Evolutionary conservation across 2,329 filamentous ascomycete species (phyloP).

Genomic region (Pseudopyricularia cyperi): DNA sequence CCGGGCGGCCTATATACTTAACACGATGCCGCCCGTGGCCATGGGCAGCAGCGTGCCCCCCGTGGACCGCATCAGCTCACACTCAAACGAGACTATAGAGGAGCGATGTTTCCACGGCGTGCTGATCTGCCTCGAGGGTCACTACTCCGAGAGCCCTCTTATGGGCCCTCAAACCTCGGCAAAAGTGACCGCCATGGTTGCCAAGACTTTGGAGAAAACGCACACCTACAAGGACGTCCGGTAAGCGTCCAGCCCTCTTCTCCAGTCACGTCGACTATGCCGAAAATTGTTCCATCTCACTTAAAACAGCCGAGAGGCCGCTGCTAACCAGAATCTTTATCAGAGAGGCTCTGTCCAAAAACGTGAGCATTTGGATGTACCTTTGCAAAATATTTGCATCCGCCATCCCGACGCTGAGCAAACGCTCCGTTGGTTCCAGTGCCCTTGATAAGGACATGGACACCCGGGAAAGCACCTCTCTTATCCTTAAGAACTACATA

Average conservation of each 20-base stretch:
- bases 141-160: slow-evolving; percentile 42
- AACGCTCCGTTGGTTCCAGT: slow-evolving; percentile 43
- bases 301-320: no score
- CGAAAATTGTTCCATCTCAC: neutral
- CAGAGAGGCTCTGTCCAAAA: slow-evolving; percentile 47
- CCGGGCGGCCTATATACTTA: no score
- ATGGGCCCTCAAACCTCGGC: slow-evolving; percentile 43
- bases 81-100: slow-evolving; percentile 39
- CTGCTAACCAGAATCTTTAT: neutral
- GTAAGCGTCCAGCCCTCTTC: slow-evolving; percentile 9
- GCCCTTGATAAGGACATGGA: slow-evolving; percentile 41
- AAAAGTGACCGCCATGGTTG: slow-evolving; percentile 43
- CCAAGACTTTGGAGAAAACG: slow-evolving; percentile 50
- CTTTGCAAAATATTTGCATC: slow-evolving; percentile 48
- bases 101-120: slow-evolving; percentile 49
- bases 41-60: slow-evolving; percentile 8
- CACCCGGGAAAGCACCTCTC: slow-evolving; percentile 47
- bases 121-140: slow-evolving; percentile 47
- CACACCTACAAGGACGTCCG: slow-evolving; percentile 47
- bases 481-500: slow-evolving; percentile 50
- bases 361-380: slow-evolving; percentile 54
- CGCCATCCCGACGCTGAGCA: slow-evolving; percentile 46
- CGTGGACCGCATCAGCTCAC: slow-evolving; percentile 10
- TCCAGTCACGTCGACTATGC: neutral
- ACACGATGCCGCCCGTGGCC: slow-evolving; percentile 10